Evolutionary conservation across 2,329 filamentous ascomycete species (phyloP), one percentile per base, ranked within the genome.

Genomic region (Cadophora malorum): DNA sequence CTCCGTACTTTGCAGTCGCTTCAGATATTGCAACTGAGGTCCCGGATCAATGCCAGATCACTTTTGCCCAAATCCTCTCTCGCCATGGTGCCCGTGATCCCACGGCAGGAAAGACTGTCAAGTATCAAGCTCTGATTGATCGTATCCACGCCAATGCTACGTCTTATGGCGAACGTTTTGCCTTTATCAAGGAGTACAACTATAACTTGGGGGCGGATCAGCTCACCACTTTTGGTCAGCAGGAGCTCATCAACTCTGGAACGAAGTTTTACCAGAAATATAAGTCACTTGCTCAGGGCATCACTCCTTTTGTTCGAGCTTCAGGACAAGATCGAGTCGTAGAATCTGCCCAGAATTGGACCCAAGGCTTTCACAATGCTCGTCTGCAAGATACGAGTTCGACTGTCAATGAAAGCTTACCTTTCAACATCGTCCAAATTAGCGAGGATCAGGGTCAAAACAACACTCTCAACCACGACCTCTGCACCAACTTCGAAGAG

Each of bases 41-140:
- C 0, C 94, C 93, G 0, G 72, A 81, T 0, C 83, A 82, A n/a
- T 97, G 94, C 80, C 81, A 86, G 14, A 81, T 95, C 73, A 95
- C 90, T 2, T 95, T 97, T 79, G 94, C 86, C 0, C 91, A 94
- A 75, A 82, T 94, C 28, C 85, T 97, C 59, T 94, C 93, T 25
- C 89, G 94, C 2, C 94, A 97, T 77, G 94, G 94, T 59, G 92
- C 92, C 47, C 87, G 94, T 63, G 91, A 93, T 76, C 94, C 94
- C 0, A 97, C 94, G 0, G 75, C 81, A 12, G 81, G 82, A 71
- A 96, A 94, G 81, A 86, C 89, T 0, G 76, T 78, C 12, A 76
- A 79, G 7, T 97, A 97, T 80, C 84, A 83, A 49, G 79, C 81
- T 5, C 84, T 92, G 9, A 83, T 97, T 64, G 77, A 84, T 33